These are phyloP conservation scores for Heracleum sosnowskyi DNA, from an alignment of 129 eudicot genomes.

Conservation along the genomic window DNA sequence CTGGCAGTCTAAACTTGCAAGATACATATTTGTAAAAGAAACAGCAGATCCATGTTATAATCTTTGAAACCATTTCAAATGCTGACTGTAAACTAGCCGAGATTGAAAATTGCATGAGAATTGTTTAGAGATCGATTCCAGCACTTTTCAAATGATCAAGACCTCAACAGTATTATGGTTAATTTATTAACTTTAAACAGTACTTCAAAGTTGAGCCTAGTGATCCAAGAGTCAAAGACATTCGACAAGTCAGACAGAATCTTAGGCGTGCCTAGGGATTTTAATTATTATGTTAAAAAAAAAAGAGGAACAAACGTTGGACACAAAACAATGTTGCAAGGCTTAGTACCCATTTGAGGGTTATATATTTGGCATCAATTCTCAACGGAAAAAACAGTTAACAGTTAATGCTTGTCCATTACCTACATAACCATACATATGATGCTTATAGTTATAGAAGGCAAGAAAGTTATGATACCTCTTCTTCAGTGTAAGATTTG, in stretches of 20 bases:
- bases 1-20: not conserved
- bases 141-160: not conserved
- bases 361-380: not conserved
- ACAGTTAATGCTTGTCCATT: not conserved
- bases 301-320: not conserved
- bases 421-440: not conserved
- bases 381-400: not conserved
- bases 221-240: not conserved
- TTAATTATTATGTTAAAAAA: not conserved
- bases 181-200: not conserved
- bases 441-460: not conserved
- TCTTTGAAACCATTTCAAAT: not conserved
- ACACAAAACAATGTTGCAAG: not conserved
- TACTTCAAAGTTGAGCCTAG: not conserved
- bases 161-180: not conserved
- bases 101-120: not conserved
- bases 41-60: not conserved
- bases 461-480: conserved; percentile 35
- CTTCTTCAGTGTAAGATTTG: conserved; percentile 20
- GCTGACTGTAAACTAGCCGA: not conserved
- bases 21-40: not conserved
- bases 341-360: not conserved
- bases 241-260: not conserved
- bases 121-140: not conserved
- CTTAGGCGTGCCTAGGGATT: not conserved